Percentiles rank a stretch among this genome's conserved stretches.
These are phyloP conservation scores for Ogataea ramenticola DNA, from an alignment of 805 yeast genomes.

Conservation along the genomic window DNA sequence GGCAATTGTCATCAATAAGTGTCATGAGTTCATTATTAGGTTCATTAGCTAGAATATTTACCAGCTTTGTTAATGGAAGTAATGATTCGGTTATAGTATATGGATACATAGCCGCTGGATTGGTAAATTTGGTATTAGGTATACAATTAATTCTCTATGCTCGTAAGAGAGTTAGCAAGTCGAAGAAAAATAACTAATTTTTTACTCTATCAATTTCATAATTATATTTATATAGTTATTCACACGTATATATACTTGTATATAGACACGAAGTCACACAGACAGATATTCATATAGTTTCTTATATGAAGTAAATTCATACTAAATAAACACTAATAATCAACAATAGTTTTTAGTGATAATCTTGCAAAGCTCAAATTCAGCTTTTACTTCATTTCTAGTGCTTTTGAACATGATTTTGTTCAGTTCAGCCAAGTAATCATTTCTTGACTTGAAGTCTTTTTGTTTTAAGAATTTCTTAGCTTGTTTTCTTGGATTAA, in stretches of 20 bases:
- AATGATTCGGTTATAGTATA: slow-evolving; percentile 25
- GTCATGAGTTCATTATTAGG: slow-evolving; percentile 31
- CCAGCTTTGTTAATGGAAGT: slow-evolving; percentile 28
- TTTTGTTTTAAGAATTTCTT: neutral
- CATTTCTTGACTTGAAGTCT: neutral
- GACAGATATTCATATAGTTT: no score
- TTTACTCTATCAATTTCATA: no score
- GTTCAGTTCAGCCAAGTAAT: neutral
- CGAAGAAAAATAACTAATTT: neutral
- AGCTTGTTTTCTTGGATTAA: neutral
- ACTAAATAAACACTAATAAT: no score
- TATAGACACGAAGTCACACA: no score
- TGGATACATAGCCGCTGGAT: slow-evolving; percentile 24
- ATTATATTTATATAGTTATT: no score
- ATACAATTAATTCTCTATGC: slow-evolving; percentile 28
- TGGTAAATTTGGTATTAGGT: slow-evolving; percentile 27
- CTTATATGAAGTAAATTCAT: no score
- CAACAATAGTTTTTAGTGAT: neutral
- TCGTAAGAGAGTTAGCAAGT: slow-evolving; percentile 10
- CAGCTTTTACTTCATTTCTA: neutral
- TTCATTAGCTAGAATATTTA: slow-evolving; percentile 30
- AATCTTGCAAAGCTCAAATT: neutral
- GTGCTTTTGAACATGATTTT: neutral
- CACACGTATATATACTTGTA: no score
- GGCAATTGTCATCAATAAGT: slow-evolving; percentile 30